These are phyloP conservation scores for Ceriops zippeliana DNA, from an alignment of 345 rosid species.

Conservation along the genomic window DNA sequence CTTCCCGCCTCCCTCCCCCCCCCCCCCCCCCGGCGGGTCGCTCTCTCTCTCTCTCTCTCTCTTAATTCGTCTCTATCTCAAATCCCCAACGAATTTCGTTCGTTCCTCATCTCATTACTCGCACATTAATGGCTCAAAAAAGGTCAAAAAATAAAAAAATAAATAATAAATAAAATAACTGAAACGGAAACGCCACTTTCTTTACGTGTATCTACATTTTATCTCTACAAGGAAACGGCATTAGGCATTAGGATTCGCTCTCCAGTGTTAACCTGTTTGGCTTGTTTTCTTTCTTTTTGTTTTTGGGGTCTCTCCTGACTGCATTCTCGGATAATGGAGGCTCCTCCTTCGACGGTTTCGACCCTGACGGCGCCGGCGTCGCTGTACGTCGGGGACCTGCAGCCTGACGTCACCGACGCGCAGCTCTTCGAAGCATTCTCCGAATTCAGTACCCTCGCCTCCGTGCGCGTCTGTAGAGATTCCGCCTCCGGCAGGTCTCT, in stretches of 20 bases:
- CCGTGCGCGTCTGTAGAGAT: conserved; percentile 70
- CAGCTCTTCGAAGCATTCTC: conserved; percentile 50
- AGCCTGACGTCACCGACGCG: conserved; percentile 52
- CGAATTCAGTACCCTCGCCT: conserved; percentile 56
- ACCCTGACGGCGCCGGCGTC: conserved; percentile 37
- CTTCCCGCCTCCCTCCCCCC: not conserved
- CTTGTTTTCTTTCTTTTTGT: not conserved
- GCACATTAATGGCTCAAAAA: not conserved
- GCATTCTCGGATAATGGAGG: conserved; percentile 29
- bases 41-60: conserved; percentile 4
- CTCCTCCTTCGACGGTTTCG: conserved; percentile 39
- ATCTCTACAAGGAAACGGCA: too few species aligned
- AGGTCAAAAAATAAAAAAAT: not conserved
- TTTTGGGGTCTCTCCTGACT: not conserved
- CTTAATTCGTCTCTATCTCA: not conserved
- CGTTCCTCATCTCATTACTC: conserved; percentile 1
- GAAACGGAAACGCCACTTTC: not conserved
- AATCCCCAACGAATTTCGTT: not conserved
- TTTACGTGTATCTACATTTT: not conserved
- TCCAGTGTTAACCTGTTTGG: not conserved
- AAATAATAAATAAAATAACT: not conserved
- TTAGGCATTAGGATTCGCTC: not conserved
- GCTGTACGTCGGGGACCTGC: conserved; percentile 72
- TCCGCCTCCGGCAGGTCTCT: conserved; percentile 55
- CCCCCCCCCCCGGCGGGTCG: not conserved